Evolutionary conservation across 2,329 filamentous ascomycete genomes (phyloP).

Genomic region (Colletotrichum echinochloae): DNA sequence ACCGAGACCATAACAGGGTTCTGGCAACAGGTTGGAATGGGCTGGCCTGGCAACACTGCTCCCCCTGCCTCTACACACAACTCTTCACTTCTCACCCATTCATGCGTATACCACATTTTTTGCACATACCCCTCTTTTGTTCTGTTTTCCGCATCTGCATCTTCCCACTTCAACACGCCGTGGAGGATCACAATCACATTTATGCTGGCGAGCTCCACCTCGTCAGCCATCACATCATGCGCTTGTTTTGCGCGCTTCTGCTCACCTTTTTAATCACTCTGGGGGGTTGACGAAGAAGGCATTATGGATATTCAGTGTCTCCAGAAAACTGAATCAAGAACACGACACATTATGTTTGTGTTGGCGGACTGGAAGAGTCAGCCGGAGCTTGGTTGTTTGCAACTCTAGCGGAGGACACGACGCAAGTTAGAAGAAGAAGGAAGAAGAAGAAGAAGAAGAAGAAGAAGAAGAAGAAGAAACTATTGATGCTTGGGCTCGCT

Average conservation of each 20-base stretch:
- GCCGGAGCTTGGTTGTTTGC: slow-evolving; percentile 4
- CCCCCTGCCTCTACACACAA: slow-evolving; percentile 6
- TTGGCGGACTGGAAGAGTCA: slow-evolving; percentile 21
- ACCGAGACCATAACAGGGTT: neutral
- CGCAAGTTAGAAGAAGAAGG: slow-evolving; percentile 7
- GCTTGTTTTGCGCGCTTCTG: slow-evolving; percentile 27
- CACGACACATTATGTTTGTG: slow-evolving; percentile 11
- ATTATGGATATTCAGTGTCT: slow-evolving; percentile 9
- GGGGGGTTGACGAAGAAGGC: slow-evolving; percentile 21
- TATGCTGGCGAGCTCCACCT: slow-evolving; percentile 35
- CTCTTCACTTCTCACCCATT: slow-evolving; percentile 37
- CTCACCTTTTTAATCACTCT: slow-evolving; percentile 32
- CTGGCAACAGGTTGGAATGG: slow-evolving; percentile 34
- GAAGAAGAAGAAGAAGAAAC: too few species aligned
- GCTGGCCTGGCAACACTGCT: slow-evolving; percentile 38
- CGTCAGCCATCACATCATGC: slow-evolving; percentile 13
- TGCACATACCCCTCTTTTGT: slow-evolving; percentile 38
- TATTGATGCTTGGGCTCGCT: slow-evolving; percentile 35
- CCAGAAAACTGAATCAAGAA: slow-evolving; percentile 3
- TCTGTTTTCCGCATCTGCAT: slow-evolving; percentile 33
- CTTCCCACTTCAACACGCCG: slow-evolving; percentile 39
- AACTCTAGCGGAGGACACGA: slow-evolving; percentile 30
- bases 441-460: too few species aligned
- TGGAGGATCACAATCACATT: slow-evolving; percentile 32
- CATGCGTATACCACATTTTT: slow-evolving; percentile 38